These are phyloP conservation scores for Moesziomyces sp. DNA, from an alignment of 1,284 basidiomycete genomes.

Conservation along the genomic window DNA sequence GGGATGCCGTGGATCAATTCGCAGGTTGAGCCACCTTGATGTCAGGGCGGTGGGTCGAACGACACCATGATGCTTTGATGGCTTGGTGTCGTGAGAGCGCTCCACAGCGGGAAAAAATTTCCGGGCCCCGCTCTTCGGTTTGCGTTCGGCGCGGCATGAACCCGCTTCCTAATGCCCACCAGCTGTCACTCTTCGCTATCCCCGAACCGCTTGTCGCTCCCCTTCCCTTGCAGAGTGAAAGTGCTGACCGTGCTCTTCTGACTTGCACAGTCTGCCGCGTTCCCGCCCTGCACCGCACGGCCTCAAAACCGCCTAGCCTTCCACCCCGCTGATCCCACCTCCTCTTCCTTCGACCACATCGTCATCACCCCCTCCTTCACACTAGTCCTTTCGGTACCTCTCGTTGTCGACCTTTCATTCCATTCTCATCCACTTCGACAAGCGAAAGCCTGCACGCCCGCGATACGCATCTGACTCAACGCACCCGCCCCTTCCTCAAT, in stretches of 20 bases:
- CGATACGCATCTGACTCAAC: too few species aligned
- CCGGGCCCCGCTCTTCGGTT: not conserved
- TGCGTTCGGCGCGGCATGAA: not conserved
- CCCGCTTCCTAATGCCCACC: not conserved
- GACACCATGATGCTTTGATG: too few species aligned
- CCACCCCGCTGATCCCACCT: not conserved
- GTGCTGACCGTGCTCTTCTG: not conserved
- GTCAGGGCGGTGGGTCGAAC: too few species aligned
- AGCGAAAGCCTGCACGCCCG: too few species aligned
- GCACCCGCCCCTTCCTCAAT: not conserved
- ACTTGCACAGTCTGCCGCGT: not conserved
- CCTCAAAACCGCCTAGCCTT: not conserved
- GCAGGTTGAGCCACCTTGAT: too few species aligned
- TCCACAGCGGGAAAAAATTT: too few species aligned
- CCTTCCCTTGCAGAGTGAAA: not conserved
- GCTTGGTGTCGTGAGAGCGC: too few species aligned
- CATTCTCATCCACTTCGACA: not conserved
- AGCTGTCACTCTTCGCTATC: not conserved
- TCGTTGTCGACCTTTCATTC: not conserved
- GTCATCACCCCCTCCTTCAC: conserved; percentile 6
- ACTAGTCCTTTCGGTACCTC: not conserved
- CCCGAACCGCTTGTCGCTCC: not conserved
- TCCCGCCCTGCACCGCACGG: not conserved
- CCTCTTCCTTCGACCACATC: not conserved
- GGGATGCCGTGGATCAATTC: too few species aligned